Evolutionary conservation across 1,284 basidiomycete genomes (phyloP), one percentile per base, ranked within the genome.

Genomic region (Cryptococcus hybrid): DNA sequence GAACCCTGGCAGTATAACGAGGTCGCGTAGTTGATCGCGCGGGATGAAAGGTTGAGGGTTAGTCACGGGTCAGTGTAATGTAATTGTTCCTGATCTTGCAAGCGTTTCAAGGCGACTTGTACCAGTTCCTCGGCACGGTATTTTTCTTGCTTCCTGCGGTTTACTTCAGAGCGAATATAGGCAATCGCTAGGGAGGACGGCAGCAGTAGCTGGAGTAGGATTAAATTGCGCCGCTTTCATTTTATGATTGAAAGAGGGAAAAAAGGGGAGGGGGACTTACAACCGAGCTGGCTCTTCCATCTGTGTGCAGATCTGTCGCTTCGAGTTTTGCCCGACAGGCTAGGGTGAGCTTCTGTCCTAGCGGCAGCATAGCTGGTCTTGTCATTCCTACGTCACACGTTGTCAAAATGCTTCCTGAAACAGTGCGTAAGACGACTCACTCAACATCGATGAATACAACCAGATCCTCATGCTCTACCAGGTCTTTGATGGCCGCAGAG

Each of bases 21-120:
- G 82, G 78, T 99, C 95, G 47, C 96, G 87, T 39, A 99, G 84
- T 70, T 97, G 94, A 50, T 90, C 81, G 5, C 92, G 90, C 1
- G 92, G 89, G 57, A 98, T 79, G 80, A 88, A 94, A 2, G 91
- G 85, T 56, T 86, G 82, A 1, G 92, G 86, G 39, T 85, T 84
- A 51, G 83, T 84, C 56, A 89, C 85, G 6, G 90, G 73, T 96
- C 92, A 61, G 85, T 84, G 73, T 92, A 87, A 78, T 97, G 87
- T 3, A 85, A 84, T 61, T 89, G 81, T 73, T 95, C 91, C 79
- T 92, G 90, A 70, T 90, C 89, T 67, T 88, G 88, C 60, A 96
- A 82, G 12, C 86, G 85, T 62, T 89, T 87, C 36, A 95, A 83
- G 3, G 88, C 88, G 57, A 88, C 84, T 69, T 88, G 85, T 15